A percentile compares a stretch with the other conserved stretches of the same genome.
phyloP scores from a whole-genome alignment of 2,329 filamentous ascomycete genomes.

The Penicillium glabrum region DNA sequence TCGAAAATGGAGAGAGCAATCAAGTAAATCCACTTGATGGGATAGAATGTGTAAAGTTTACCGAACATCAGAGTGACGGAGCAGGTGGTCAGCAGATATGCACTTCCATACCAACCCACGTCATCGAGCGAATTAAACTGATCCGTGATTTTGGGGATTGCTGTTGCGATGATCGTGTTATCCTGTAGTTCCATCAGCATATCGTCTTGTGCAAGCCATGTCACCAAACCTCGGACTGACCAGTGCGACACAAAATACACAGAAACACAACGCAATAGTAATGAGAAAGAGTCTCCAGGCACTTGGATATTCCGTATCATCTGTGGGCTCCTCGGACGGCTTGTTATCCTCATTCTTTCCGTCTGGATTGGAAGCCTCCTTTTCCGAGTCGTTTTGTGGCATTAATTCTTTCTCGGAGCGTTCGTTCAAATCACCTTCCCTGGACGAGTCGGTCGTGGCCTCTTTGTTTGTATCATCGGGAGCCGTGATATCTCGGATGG shows the following conservation, averaged over 20 bases:
- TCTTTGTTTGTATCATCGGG: slow-evolving; percentile 10
- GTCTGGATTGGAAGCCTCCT: background rate
- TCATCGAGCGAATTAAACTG: slow-evolving; percentile 49
- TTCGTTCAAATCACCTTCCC: slow-evolving; percentile 15
- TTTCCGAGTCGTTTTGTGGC: slow-evolving; percentile 2
- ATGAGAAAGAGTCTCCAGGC: slow-evolving; percentile 35
- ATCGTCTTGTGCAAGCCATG: background rate
- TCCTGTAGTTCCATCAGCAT: slow-evolving; percentile 24
- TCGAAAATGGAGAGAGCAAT: slow-evolving; percentile 42
- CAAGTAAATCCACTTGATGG: slow-evolving; percentile 46
- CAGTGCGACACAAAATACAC: slow-evolving; percentile 41
- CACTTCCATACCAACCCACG: slow-evolving; percentile 51
- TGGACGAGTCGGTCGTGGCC: slow-evolving; percentile 8
- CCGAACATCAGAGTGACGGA: slow-evolving; percentile 46
- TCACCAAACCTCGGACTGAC: slow-evolving; percentile 18
- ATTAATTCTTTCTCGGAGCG: slow-evolving; percentile 9
- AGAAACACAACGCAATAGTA: slow-evolving; percentile 37
- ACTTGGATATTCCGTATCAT: slow-evolving; percentile 33
- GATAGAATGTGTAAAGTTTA: slow-evolving; percentile 45
- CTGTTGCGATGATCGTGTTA: slow-evolving; percentile 48
- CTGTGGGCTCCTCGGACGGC: slow-evolving; percentile 9
- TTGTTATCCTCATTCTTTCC: slow-evolving; percentile 8
- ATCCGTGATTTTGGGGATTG: slow-evolving; percentile 50
- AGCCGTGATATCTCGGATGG: background rate
- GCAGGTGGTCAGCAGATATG: slow-evolving; percentile 46